Evolutionary conservation across 1,284 basidiomycete species (phyloP), one percentile per base, ranked within the genome.

Genomic region (Leccinum huronense): DNA sequence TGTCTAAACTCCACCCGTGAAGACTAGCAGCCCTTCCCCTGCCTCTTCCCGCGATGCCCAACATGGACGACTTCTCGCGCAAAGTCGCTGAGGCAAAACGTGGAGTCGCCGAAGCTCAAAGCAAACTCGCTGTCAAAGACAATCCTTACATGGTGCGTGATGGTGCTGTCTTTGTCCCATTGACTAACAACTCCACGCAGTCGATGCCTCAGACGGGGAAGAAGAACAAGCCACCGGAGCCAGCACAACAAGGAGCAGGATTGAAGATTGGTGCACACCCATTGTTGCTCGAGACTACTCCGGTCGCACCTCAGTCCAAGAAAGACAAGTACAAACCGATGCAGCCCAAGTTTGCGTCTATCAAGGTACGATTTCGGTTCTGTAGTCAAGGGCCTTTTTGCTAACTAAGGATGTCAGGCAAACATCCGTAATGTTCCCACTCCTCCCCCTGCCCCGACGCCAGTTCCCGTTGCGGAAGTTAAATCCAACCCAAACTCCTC

Each of bases 281-380:
- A 4, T 80, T 96, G 30, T 78, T 96, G 30, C 83, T 95, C 66
- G 91, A 93, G 63, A 84, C 83, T 13, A 82, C 83, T 11, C 81
- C 83, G 1, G 74, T 81, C 2, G 80, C 80, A 2, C 83, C 86
- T 0, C 89, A 91, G 73, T 88, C 87, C 38, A 93, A 91, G 77
- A 95, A 94, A 75, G 92, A 95, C 73, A 81, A 90, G 65, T 97
- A 96, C 79, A 96, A 95, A 75, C 93, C 95, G 8, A 97, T 97
- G 94, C 93, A 95, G 68, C 95, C 95, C 61, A 98, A 97, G 77
- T 98, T 97, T 76, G 91, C 94, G 0, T 94, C 93, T 4, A 95
- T 97, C 77, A 95, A 91, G 80, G 90, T 88, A 36, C 6, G 63
- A 27, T 13, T 57, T 30, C 30, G 10, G 19, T 6, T 38, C 13